phyloP scores from a whole-genome alignment of 2,329 filamentous ascomycete species.

The Hawksworthiomyces lignivorus region DNA sequence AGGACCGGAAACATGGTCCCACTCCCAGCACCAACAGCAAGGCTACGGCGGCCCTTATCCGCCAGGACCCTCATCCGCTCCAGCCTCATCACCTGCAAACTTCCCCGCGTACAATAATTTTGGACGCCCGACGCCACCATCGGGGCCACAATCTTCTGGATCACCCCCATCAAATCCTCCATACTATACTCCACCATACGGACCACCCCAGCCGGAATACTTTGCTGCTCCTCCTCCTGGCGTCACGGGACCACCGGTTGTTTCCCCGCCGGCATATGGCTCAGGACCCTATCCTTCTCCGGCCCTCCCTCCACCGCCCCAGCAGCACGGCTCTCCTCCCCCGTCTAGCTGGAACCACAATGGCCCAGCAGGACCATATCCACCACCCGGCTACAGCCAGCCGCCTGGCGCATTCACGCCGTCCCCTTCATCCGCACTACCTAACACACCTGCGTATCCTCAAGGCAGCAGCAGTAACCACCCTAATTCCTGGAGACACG shows the following conservation, averaged over 20 bases:
- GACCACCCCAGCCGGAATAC: slow-evolving; percentile 8
- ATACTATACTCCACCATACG: slow-evolving; percentile 13
- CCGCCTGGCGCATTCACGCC: slow-evolving; percentile 1
- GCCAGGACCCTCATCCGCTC: slow-evolving; percentile 6
- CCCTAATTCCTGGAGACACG: slow-evolving; percentile 1
- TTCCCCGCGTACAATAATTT: slow-evolving; percentile 13
- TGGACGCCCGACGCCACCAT: slow-evolving; percentile 5
- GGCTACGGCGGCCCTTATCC: slow-evolving; percentile 15
- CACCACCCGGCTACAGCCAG: not conserved
- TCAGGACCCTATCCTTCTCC: slow-evolving; percentile 12
- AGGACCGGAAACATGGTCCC: slow-evolving; percentile 1
- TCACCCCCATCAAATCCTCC: not conserved
- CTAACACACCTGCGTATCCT: not conserved
- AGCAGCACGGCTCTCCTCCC: not conserved
- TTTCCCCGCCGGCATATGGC: slow-evolving; percentile 13
- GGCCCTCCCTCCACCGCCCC: not conserved
- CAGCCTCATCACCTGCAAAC: slow-evolving; percentile 12
- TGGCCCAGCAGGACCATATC: not conserved
- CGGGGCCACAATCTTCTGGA: not conserved
- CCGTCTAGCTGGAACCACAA: not conserved
- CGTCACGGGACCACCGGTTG: slow-evolving; percentile 16
- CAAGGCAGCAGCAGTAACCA: not conserved
- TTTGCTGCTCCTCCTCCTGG: slow-evolving; percentile 14
- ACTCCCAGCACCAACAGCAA: slow-evolving; percentile 6
- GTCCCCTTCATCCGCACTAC: not conserved